Conservation (phyloP, 2,329 filamentous ascomycete species). For the Arthrobotrys entomopaga region DNA sequence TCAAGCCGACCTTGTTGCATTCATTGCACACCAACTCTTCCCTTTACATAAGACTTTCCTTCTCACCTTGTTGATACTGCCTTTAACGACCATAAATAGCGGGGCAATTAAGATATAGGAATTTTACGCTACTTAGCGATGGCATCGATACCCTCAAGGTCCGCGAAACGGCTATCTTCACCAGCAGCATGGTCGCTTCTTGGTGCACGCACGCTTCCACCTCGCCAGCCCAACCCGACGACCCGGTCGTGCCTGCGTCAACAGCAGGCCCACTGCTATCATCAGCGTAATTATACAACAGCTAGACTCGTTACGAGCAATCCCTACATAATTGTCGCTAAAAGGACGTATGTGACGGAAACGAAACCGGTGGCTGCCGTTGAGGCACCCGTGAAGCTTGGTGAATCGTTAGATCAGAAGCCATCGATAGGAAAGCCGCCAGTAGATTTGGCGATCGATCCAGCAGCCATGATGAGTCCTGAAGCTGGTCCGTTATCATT, state of each 20-base stretch:
- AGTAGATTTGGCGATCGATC: slow-evolving; percentile 37
- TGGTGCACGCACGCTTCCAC: slow-evolving; percentile 15
- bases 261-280: background rate
- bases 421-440: slow-evolving; percentile 36
- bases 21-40: background rate
- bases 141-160: slow-evolving; percentile 48
- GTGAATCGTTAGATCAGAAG: slow-evolving; percentile 5
- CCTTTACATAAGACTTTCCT: background rate
- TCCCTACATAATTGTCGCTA: background rate
- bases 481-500: slow-evolving; percentile 29
- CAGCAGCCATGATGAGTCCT: slow-evolving; percentile 49
- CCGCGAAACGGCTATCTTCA: slow-evolving; percentile 36
- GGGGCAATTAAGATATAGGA: too few relatives aligned
- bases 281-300: slow-evolving; percentile 21
- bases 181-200: slow-evolving; percentile 34
- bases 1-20: background rate
- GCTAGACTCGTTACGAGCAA: background rate
- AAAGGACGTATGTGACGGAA: slow-evolving; percentile 41
- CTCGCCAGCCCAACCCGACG: slow-evolving; percentile 11
- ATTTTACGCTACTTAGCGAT: slow-evolving; percentile 3
- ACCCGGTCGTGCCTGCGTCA: slow-evolving; percentile 7
- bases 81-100: too few relatives aligned
- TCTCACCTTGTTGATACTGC: too few relatives aligned
- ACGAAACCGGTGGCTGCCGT: slow-evolving; percentile 39
- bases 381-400: slow-evolving; percentile 27